Conservation (phyloP, 495 filamentous ascomycete genomes). For the Amniculicola lignicola region DNA sequence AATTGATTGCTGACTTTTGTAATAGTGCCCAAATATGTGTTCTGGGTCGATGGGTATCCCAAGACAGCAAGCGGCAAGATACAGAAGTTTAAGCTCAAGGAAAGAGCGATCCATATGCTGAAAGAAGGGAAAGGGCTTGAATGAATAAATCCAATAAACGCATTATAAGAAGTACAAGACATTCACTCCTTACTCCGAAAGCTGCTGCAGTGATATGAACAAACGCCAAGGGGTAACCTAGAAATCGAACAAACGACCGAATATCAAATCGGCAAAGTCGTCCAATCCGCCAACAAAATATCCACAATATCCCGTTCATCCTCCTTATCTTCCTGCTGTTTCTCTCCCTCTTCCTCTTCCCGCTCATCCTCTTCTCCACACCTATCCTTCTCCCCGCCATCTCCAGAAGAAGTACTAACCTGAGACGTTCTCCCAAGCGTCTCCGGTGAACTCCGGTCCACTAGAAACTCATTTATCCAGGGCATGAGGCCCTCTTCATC, state of each 20-base stretch:
- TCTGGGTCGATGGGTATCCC: constrained; percentile 76
- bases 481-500: too few species aligned
- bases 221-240: background rate
- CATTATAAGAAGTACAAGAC: too few species aligned
- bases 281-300: constrained; percentile 16
- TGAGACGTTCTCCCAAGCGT: too few species aligned
- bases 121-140: constrained; percentile 16
- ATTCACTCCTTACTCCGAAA: too few species aligned
- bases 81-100: constrained; percentile 85
- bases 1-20: background rate
- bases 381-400: too few species aligned
- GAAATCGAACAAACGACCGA: background rate
- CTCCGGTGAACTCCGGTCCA: too few species aligned
- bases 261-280: background rate
- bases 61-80: constrained; percentile 98
- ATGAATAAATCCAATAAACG: too few species aligned
- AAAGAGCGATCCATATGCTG: constrained; percentile 49
- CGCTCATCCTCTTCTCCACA: background rate
- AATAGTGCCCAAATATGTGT: constrained; percentile 81
- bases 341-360: background rate
- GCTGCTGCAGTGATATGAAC: too few species aligned
- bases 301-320: constrained; percentile 15
- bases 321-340: background rate
- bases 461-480: too few species aligned
- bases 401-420: too few species aligned